phyloP scores from a whole-genome alignment of 371 early-diverging fungal genomes.

The Gilbertella persicaria region DNA sequence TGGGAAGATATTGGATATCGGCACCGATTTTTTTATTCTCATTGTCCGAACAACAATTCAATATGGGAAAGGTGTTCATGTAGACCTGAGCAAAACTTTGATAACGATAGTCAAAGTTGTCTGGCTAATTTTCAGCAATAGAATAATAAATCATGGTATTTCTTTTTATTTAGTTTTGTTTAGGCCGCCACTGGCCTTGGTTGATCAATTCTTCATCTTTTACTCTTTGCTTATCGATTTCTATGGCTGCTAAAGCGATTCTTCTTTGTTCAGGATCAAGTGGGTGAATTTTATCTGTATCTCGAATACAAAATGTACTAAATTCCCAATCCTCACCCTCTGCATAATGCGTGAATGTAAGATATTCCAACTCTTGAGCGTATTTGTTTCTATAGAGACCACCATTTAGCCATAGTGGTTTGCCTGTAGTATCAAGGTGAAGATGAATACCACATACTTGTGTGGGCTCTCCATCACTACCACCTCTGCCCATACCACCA shows the following conservation, averaged over 20 bases:
- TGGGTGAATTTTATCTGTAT: slow-evolving; percentile 22
- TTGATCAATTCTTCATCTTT: slow-evolving; percentile 18
- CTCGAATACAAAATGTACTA: slow-evolving; percentile 23
- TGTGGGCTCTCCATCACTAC: slow-evolving; percentile 35
- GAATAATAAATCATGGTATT: background rate
- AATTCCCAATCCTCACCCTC: slow-evolving; percentile 34
- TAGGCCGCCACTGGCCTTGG: slow-evolving; percentile 16
- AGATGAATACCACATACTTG: slow-evolving; percentile 56
- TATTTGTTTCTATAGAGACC: slow-evolving; percentile 50
- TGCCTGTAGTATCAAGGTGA: slow-evolving; percentile 33
- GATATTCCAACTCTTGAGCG: slow-evolving; percentile 22
- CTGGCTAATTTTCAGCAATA: slow-evolving; percentile 11
- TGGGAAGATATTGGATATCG: slow-evolving; percentile 88
- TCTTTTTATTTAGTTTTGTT: background rate
- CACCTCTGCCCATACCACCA: slow-evolving; percentile 41
- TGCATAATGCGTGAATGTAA: slow-evolving; percentile 34
- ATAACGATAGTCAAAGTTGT: slow-evolving; percentile 33
- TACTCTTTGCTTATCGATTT: slow-evolving; percentile 19
- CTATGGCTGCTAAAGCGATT: slow-evolving; percentile 15
- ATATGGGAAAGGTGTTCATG: slow-evolving; percentile 33
- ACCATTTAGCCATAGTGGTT: slow-evolving; percentile 53
- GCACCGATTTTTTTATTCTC: slow-evolving; percentile 25
- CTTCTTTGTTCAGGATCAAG: slow-evolving; percentile 7
- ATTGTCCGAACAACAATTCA: slow-evolving; percentile 29
- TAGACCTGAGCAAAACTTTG: slow-evolving; percentile 39